phyloP scores from a whole-genome alignment of 2,329 filamentous ascomycete species.

The Penicillium sp. region DNA sequence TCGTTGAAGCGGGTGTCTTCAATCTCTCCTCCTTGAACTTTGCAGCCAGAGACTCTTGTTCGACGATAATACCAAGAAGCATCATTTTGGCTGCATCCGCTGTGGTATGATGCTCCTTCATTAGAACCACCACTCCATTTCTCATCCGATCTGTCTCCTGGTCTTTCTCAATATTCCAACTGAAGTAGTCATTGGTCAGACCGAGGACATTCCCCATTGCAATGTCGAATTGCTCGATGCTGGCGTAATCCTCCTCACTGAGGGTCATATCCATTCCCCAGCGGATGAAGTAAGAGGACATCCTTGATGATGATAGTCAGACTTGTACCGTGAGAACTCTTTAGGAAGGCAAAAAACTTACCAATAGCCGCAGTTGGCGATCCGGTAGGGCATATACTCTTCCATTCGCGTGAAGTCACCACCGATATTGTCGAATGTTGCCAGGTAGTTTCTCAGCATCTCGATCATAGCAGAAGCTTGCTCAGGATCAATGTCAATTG shows the following conservation, averaged over 20 bases:
- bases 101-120: conserved; percentile 1
- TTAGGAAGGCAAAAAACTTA: background rate
- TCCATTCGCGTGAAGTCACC: background rate
- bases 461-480: background rate
- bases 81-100: conserved; percentile 4
- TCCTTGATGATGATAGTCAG: background rate
- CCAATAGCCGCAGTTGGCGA: background rate
- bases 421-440: background rate
- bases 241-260: conserved; percentile 9
- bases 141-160: conserved; percentile 9
- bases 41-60: conserved; percentile 11
- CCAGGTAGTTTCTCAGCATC: background rate
- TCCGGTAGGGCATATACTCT: background rate
- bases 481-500: background rate
- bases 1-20: background rate
- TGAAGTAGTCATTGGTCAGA: conserved; percentile 16
- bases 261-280: background rate
- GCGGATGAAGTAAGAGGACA: background rate
- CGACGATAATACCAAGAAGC: conserved; percentile 12
- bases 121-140: conserved; percentile 12
- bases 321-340: too few relatives aligned
- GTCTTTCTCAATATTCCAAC: conserved; percentile 14
- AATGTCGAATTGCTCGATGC: conserved; percentile 9
- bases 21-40: conserved; percentile 4
- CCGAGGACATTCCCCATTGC: conserved; percentile 13